phyloP scores from a whole-genome alignment of 352 stramenopile genomes.

The Globisporangium irregulare region DNA sequence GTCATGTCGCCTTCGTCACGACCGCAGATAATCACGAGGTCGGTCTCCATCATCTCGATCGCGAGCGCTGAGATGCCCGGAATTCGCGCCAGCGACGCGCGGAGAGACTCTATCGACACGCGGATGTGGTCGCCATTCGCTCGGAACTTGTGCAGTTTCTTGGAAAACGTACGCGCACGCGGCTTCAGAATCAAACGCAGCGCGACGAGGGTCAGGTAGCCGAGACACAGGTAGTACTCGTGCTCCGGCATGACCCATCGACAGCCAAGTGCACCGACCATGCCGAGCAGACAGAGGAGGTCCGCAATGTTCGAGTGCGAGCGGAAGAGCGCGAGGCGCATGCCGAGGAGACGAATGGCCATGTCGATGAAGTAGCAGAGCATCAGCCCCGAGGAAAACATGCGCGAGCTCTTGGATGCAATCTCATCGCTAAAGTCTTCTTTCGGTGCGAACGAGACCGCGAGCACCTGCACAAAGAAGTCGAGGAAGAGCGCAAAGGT shows the following conservation, averaged over 20 bases:
- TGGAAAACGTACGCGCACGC: slow-evolving; percentile 76
- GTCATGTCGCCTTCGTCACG: slow-evolving; percentile 86
- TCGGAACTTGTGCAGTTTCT: slow-evolving; percentile 88
- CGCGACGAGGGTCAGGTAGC: slow-evolving; percentile 64
- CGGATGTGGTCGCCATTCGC: slow-evolving; percentile 83
- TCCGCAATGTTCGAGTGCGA: slow-evolving; percentile 84
- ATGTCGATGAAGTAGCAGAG: slow-evolving; percentile 85
- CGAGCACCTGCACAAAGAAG: slow-evolving; percentile 82
- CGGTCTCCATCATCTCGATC: slow-evolving; percentile 90
- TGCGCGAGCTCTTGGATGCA: slow-evolving; percentile 64
- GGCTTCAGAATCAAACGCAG: slow-evolving; percentile 84
- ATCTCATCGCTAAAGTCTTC: slow-evolving; percentile 58
- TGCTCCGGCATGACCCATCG: slow-evolving; percentile 52
- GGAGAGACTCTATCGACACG: slow-evolving; percentile 83
- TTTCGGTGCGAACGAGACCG: slow-evolving; percentile 74
- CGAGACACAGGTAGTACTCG: slow-evolving; percentile 72
- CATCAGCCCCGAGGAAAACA: slow-evolving; percentile 74
- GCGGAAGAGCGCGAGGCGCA: slow-evolving; percentile 72
- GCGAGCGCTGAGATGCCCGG: slow-evolving; percentile 75
- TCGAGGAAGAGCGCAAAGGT: slow-evolving; percentile 84
- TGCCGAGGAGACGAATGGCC: slow-evolving; percentile 65
- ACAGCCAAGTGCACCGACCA: slow-evolving; percentile 50
- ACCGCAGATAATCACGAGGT: slow-evolving; percentile 85
- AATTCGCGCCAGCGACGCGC: slow-evolving; percentile 74
- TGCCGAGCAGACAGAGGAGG: slow-evolving; percentile 62